Percentiles rank a stretch among this genome's conserved stretches.
phyloP scores from a whole-genome alignment of 2,329 filamentous ascomycete genomes.

The Aspergillus ochraceoroseus region DNA sequence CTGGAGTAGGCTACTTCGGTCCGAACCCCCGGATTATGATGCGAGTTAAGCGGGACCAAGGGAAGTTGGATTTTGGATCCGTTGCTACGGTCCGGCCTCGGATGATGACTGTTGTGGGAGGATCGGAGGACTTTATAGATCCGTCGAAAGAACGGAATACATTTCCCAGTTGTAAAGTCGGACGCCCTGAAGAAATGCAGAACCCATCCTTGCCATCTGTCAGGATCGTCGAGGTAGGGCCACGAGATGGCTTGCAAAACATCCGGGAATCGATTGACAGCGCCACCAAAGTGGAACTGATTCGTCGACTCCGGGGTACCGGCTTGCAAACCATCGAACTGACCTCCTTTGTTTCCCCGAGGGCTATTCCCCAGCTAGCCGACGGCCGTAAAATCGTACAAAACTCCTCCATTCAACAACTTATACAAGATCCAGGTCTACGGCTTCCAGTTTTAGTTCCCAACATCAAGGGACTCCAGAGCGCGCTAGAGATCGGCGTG shows the following conservation, averaged over 20 bases:
- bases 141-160: too few species aligned
- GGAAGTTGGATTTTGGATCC: too few species aligned
- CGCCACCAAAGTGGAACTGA: slow-evolving; percentile 69
- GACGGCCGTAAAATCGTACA: slow-evolving; percentile 29
- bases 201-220: slow-evolving; percentile 32
- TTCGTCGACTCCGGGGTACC: slow-evolving; percentile 62
- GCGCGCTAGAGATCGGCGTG: slow-evolving; percentile 48
- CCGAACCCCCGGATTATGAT: too few species aligned
- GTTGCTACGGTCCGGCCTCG: slow-evolving; percentile 4
- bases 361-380: slow-evolving; percentile 74
- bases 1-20: too few species aligned
- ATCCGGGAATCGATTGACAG: slow-evolving; percentile 68
- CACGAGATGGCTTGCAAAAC: slow-evolving; percentile 82
- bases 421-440: slow-evolving; percentile 37
- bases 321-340: slow-evolving; percentile 72
- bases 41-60: too few species aligned
- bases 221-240: slow-evolving; percentile 74
- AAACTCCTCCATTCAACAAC: slow-evolving; percentile 47
- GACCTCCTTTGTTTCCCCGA: slow-evolving; percentile 75
- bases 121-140: too few species aligned
- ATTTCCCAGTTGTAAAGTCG: too few species aligned
- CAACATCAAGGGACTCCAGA: slow-evolving; percentile 48
- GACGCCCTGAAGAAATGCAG: too few species aligned
- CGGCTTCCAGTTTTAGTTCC: slow-evolving; percentile 40
- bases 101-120: not conserved